Evolutionary conservation across 2,329 filamentous ascomycete species (phyloP).

Genomic region (Aspergillus quadrilineatus): DNA sequence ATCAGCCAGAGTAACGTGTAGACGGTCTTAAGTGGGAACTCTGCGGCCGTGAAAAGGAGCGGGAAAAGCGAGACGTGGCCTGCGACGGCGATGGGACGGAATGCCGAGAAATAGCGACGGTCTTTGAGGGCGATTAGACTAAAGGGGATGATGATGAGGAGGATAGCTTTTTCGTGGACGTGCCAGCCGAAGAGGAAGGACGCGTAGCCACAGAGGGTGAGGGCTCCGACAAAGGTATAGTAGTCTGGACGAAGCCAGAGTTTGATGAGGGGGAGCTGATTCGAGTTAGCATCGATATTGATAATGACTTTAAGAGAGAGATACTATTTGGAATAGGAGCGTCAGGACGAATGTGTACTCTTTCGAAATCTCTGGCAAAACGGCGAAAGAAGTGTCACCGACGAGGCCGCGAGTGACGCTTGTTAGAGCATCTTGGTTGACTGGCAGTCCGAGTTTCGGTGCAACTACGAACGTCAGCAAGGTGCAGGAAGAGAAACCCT

Average conservation of each 20-base stretch:
- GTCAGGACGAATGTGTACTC: slow-evolving; percentile 79
- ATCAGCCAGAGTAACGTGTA: slow-evolving; percentile 94
- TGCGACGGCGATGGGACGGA: slow-evolving; percentile 85
- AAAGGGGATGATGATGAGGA: slow-evolving; percentile 93
- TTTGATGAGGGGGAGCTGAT: slow-evolving; percentile 69
- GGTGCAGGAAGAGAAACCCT: not conserved
- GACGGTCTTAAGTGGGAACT: slow-evolving; percentile 89
- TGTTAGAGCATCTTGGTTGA: slow-evolving; percentile 72
- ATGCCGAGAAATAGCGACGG: slow-evolving; percentile 84
- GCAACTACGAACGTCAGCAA: slow-evolving; percentile 61
- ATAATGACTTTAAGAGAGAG: not conserved
- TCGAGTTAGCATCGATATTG: slow-evolving; percentile 16
- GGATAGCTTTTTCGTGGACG: slow-evolving; percentile 94
- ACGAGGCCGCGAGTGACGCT: slow-evolving; percentile 92
- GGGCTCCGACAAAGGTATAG: slow-evolving; percentile 83
- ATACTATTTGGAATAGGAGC: slow-evolving; percentile 71
- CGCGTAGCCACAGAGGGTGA: slow-evolving; percentile 91
- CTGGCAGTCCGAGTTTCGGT: slow-evolving; percentile 70
- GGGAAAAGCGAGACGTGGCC: slow-evolving; percentile 96
- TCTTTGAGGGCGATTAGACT: slow-evolving; percentile 88
- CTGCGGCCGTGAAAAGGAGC: slow-evolving; percentile 83
- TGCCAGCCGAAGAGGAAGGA: slow-evolving; percentile 99
- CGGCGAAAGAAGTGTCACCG: slow-evolving; percentile 89
- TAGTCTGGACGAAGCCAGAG: slow-evolving; percentile 78
- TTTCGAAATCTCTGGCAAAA: slow-evolving; percentile 82